Evolutionary conservation across 1,284 basidiomycete species (phyloP).

Genomic region (Pterula multifida): DNA sequence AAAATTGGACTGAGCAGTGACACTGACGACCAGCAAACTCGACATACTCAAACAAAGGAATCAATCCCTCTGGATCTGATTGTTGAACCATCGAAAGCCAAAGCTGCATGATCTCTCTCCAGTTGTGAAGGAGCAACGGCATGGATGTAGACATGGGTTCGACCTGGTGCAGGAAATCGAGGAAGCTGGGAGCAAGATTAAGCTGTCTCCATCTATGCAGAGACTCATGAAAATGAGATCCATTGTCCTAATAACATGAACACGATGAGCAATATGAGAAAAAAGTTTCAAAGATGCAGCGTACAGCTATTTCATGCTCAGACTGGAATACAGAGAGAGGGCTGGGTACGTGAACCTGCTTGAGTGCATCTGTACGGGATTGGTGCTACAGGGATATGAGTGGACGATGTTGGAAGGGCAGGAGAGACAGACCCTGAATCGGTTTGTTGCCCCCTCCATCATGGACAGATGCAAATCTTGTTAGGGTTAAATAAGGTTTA

Average conservation of each 20-base stretch:
- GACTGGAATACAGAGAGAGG: constrained; percentile 43
- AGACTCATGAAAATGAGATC: constrained; percentile 61
- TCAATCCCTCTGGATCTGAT: constrained; percentile 58
- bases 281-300: constrained; percentile 10
- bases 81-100: constrained; percentile 46
- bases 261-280: constrained; percentile 6
- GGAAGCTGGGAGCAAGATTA: constrained; percentile 68
- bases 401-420: constrained; percentile 2
- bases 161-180: constrained; percentile 52
- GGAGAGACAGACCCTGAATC: constrained; percentile 19
- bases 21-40: not conserved
- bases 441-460: constrained; percentile 11
- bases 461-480: not conserved
- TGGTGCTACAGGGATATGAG: constrained; percentile 37
- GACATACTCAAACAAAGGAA: constrained; percentile 60
- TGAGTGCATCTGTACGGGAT: constrained; percentile 56
- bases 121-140: constrained; percentile 74
- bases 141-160: constrained; percentile 62
- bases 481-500: not conserved
- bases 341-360: constrained; percentile 61
- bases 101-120: constrained; percentile 48
- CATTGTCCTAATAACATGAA: constrained; percentile 42
- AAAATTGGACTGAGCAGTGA: constrained; percentile 6
- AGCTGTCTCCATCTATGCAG: constrained; percentile 67
- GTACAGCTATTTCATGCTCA: constrained; percentile 49